Evolutionary conservation across 73 alveolate species (phyloP).

Genomic region (Paraurostyla sp.): DNA sequence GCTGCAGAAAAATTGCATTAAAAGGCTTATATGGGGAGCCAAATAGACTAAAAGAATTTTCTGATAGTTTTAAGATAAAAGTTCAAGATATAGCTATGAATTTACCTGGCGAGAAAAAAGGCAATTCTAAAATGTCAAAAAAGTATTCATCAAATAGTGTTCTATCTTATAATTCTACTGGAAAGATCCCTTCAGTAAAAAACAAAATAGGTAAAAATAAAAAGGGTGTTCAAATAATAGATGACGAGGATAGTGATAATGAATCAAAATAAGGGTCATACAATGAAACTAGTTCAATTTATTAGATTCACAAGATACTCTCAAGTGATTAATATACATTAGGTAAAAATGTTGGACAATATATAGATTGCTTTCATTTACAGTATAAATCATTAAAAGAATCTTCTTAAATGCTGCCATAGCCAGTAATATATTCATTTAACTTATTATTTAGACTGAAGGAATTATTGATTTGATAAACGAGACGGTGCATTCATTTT

Average conservation of each 20-base stretch:
- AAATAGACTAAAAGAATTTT: slow-evolving; percentile 20
- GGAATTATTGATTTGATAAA: slow-evolving; percentile 63
- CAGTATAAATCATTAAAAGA: slow-evolving; percentile 73
- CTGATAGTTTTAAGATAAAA: slow-evolving; percentile 46
- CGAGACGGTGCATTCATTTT: slow-evolving; percentile 69
- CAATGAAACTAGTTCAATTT: slow-evolving; percentile 45
- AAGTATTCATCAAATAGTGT: too few species aligned
- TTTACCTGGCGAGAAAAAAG: background rate
- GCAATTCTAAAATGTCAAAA: too few species aligned
- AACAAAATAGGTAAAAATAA: background rate
- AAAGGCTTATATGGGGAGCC: slow-evolving; percentile 77
- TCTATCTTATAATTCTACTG: too few species aligned
- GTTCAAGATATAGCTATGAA: background rate
- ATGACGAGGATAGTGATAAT: slow-evolving; percentile 42
- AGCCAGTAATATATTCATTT: slow-evolving; percentile 50
- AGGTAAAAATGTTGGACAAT: slow-evolving; percentile 71
- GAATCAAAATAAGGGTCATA: background rate
- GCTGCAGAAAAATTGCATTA: slow-evolving; percentile 57
- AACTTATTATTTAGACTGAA: slow-evolving; percentile 45
- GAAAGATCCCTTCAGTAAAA: background rate
- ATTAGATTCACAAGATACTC: slow-evolving; percentile 81
- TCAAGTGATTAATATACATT: slow-evolving; percentile 76
- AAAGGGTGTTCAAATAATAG: background rate
- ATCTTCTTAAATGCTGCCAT: slow-evolving; percentile 70
- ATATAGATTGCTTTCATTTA: slow-evolving; percentile 57